Conservation (phyloP, 768 basidiomycete genomes). For the Steccherinum ochraceum region DNA sequence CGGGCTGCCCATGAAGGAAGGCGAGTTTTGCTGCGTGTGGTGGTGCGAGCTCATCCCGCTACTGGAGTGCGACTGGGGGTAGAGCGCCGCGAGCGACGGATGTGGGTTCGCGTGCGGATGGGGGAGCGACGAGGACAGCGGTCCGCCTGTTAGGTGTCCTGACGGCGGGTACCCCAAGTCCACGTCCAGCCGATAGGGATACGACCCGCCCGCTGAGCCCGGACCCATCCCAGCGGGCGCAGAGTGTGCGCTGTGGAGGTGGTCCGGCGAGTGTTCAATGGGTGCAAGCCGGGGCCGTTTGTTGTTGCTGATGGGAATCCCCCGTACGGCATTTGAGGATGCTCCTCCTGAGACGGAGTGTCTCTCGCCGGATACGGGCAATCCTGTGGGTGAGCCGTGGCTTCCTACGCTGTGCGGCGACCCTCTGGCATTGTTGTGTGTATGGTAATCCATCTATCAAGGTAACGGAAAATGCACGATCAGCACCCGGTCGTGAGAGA, state of each 20-base stretch:
- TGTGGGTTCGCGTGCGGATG: conserved; percentile 14
- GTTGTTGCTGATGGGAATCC: conserved; percentile 10
- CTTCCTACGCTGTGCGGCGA: background rate
- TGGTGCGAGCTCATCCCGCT: background rate
- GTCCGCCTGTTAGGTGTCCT: conserved; percentile 2
- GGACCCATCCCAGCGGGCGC: conserved; percentile 9
- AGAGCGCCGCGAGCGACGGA: conserved; percentile 9
- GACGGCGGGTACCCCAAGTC: conserved; percentile 18
- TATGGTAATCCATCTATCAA: background rate
- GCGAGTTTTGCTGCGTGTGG: conserved; percentile 5
- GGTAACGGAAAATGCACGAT: too few species aligned
- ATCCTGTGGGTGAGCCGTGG: background rate
- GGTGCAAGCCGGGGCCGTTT: conserved; percentile 17
- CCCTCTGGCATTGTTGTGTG: background rate
- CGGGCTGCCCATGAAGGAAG: conserved; percentile 8
- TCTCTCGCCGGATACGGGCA: background rate
- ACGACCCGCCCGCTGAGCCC: conserved; percentile 11
- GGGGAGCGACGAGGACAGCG: conserved; percentile 10
- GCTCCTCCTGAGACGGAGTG: too few species aligned
- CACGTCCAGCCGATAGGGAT: conserved; percentile 22
- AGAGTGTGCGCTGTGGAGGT: conserved; percentile 11
- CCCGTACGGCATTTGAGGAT: conserved; percentile 1
- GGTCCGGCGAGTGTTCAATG: conserved; percentile 4
- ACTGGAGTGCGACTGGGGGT: background rate
- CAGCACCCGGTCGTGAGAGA: background rate